These are phyloP conservation scores for Teratosphaeria nubilosa DNA, from an alignment of 2,329 filamentous ascomycete species.

Conservation along the genomic window DNA sequence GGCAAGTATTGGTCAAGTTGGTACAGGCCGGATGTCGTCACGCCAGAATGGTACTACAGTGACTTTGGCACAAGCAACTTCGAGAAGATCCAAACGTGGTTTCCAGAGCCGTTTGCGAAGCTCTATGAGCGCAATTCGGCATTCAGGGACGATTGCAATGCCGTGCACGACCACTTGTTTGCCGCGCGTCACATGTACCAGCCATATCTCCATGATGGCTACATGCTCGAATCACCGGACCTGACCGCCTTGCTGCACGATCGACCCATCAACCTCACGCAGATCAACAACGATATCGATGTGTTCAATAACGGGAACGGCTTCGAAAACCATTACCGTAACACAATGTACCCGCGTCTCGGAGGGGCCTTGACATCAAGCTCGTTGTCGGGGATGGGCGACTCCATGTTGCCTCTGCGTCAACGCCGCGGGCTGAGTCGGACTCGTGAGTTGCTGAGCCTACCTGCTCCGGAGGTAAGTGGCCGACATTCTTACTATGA, in stretches of 20 bases:
- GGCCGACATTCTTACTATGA: not conserved
- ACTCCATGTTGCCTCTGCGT: not conserved
- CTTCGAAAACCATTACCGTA: not conserved
- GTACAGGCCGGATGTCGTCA: not conserved
- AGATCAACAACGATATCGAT: not conserved
- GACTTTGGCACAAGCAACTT: conserved; percentile 7
- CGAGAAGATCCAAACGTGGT: conserved; percentile 8
- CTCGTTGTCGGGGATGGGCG: not conserved
- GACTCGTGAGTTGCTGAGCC: not conserved
- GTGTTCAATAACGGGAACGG: not conserved
- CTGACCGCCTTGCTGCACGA: not conserved
- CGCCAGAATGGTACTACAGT: not conserved
- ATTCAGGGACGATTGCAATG: conserved; percentile 11
- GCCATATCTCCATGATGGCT: not conserved
- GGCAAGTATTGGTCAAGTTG: not conserved
- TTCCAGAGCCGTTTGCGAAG: conserved; percentile 4
- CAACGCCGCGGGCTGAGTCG: not conserved
- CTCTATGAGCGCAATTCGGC: conserved; percentile 9
- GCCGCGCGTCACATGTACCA: not conserved
- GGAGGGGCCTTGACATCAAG: not conserved
- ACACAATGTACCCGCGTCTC: not conserved
- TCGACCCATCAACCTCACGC: not conserved
- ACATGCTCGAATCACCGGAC: not conserved
- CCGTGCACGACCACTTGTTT: conserved; percentile 1
- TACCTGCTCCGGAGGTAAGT: not conserved